Evolutionary conservation across 2,329 filamentous ascomycete genomes (phyloP).

Genomic region (Claviceps sp.): DNA sequence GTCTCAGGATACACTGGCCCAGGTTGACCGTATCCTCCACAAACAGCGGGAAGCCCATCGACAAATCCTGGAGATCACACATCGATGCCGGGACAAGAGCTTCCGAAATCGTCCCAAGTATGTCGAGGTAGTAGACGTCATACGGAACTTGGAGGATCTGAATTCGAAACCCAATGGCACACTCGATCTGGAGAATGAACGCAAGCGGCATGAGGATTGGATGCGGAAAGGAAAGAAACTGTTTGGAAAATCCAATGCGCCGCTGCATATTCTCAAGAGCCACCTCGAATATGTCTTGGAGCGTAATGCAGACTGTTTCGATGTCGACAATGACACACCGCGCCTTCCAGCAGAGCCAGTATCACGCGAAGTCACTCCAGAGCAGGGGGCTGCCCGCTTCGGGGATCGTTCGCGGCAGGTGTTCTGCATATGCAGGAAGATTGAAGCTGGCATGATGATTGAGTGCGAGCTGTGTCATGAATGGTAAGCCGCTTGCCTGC

Average conservation of each 20-base stretch:
- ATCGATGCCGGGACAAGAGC: conserved; percentile 62
- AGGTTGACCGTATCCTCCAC: conserved; percentile 82
- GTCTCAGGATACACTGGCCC: conserved; percentile 62
- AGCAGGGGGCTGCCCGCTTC: conserved; percentile 39
- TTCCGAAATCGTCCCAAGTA: conserved; percentile 75
- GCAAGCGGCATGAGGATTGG: conserved; percentile 95
- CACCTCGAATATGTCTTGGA: conserved; percentile 91
- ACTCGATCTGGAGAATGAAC: conserved; percentile 83
- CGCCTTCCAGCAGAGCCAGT: conserved; percentile 83
- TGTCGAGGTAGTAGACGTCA: conserved; percentile 76
- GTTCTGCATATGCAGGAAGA: conserved; percentile 89
- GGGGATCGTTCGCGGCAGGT: conserved; percentile 61
- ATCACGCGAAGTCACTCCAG: conserved; percentile 61
- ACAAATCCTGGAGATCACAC: conserved; percentile 69
- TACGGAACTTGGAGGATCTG: conserved; percentile 73
- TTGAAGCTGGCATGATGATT: conserved; percentile 98
- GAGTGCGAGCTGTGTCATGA: conserved; percentile 97
- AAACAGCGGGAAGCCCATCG: conserved; percentile 92
- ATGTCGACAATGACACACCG: conserved; percentile 71
- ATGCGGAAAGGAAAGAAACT: conserved; percentile 97
- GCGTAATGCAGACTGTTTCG: conserved; percentile 83
- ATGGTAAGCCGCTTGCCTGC: conserved; percentile 49
- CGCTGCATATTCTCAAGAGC: conserved; percentile 84
- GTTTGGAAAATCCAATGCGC: conserved; percentile 95
- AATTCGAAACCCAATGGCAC: conserved; percentile 89